Evolutionary conservation across 2,329 filamentous ascomycete genomes (phyloP), one percentile per base, ranked within the genome.

Genomic region (Sarocladium kiliense): DNA sequence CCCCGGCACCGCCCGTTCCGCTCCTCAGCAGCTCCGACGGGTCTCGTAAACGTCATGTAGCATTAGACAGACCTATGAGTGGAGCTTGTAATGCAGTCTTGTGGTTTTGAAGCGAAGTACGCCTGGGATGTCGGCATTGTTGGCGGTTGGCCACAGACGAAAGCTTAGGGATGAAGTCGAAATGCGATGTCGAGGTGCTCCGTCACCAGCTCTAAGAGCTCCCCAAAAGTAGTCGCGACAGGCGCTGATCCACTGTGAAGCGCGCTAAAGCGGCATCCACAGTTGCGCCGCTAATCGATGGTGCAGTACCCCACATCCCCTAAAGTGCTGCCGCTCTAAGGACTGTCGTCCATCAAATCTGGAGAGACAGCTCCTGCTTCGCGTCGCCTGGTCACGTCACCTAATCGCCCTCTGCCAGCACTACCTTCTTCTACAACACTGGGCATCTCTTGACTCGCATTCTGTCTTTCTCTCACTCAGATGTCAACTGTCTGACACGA

Each of bases 331-430:
- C 39, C 19, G 39, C 19, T 44, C 19, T 44, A 44, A 23, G 6
- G 18, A 11, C 12, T 16, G 6, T 18, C 39, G 7, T 9, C 18
- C 3, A 44, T 14, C 14, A 51, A 51, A 32, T 12, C 27, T 51
- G 26, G 26, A 36, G 41, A 45, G 47, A 36, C 34, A 51, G 47
- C 47, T 51, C n/a, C 47, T 27, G 23, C 44, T 23, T 49, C 47
- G 30, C 47, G 47, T 51, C 30, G 3, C 27, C 3, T 12, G 23
- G 27, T 51, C 47, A 51, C 47, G 47, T 51, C 44, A 51, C n/a
- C n/a, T n/a, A n/a, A n/a, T n/a, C n/a, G n/a, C n/a, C n/a, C n/a
- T n/a, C n/a, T n/a, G n/a, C n/a, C n/a, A n/a, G n/a, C n/a, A n/a
- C n/a, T n/a, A n/a, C n/a, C n/a, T n/a, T n/a, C n/a, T n/a, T n/a